Evolutionary conservation across 1,139 yeast genomes (phyloP), one percentile per base, ranked within the genome.

Genomic region (Geotrichum australiense): DNA sequence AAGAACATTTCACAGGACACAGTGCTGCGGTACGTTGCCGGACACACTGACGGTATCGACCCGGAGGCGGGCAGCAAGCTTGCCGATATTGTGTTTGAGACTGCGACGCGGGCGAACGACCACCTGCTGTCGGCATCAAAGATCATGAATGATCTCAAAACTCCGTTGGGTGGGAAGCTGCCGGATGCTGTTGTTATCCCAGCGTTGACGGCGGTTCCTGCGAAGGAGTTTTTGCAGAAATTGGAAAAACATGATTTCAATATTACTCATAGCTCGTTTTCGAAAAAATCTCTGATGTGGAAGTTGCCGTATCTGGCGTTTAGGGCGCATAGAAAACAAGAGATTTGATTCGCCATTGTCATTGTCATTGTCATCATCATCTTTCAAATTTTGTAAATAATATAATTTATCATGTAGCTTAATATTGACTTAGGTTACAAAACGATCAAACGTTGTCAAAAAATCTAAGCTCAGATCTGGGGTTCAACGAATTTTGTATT

Each of bases 91-190:
- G 70, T 82, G 0, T 85, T 73, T 53, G 86, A 80, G 39, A 74
- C 82, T 0, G 85, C 94, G 1, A 73, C 80, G 1, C 64, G 73
- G 1, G 93, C 94, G 1, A 84, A 85, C 61, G 95, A 85, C 58
- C 94, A 85, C 58, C 59, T 85, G 12, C 59, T 84, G 5, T 68
- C 87, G 0, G 89, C 94, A 1, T 64, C 81, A 42, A 59, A 67
- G 12, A 76, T 81, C 52, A 58, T 81, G 15, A 46, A 53, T 1
- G 58, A 65, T 36, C 57, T 72, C 14, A 65, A 63, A 43, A 50
- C 51, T 2, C 67, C 66, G 22, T 55, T 61, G 18, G 54, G 49
- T 21, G 65, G 66, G 28, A 42, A 49, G 3, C 50, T 81, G 0
- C 86, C 93, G 0, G 87, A 81, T 53, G 80, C 78, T 27, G 52